Conservation (phyloP, 306 rosid species). For the Quercus mongolica region DNA sequence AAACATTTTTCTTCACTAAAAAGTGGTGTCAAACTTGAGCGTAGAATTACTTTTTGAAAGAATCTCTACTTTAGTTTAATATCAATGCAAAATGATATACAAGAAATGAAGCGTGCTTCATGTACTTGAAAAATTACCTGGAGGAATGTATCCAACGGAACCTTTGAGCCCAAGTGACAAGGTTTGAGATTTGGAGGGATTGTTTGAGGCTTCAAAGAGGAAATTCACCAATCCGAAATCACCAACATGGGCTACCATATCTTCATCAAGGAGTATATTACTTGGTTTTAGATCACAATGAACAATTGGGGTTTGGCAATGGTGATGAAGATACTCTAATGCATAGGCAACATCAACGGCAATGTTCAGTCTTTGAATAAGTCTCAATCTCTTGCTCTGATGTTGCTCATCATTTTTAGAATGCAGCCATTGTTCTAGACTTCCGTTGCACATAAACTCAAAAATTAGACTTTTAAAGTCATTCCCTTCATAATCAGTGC, state of each 20-base stretch:
- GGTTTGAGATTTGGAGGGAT: background rate
- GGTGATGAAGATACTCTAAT: background rate
- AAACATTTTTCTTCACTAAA: too few species aligned
- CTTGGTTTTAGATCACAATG: slow-evolving; percentile 37
- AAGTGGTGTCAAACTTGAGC: too few species aligned
- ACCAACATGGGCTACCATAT: slow-evolving; percentile 23
- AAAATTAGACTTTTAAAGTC: slow-evolving; percentile 34
- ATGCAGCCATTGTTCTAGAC: background rate
- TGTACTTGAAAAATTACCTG: slow-evolving; percentile 6
- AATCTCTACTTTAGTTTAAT: too few species aligned
- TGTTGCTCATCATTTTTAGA: background rate
- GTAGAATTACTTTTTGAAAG: background rate
- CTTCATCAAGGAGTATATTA: slow-evolving; percentile 32
- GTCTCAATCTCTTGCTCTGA: background rate
- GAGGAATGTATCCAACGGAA: slow-evolving; percentile 34
- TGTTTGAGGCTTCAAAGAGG: slow-evolving; percentile 16
- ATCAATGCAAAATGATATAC: too few species aligned
- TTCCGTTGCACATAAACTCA: slow-evolving; percentile 13
- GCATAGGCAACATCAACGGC: background rate
- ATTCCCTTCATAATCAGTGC: slow-evolving; percentile 36
- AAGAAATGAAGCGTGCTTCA: too few species aligned
- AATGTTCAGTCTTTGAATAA: background rate
- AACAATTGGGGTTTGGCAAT: slow-evolving; percentile 1
- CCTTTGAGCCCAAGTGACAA: slow-evolving; percentile 21
- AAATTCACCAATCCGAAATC: slow-evolving; percentile 38